Percentiles rank a stretch among this genome's conserved stretches.
These are phyloP conservation scores for Pythium vanterpoolii DNA, from an alignment of 352 stramenopile genomes.

Conservation along the genomic window DNA sequence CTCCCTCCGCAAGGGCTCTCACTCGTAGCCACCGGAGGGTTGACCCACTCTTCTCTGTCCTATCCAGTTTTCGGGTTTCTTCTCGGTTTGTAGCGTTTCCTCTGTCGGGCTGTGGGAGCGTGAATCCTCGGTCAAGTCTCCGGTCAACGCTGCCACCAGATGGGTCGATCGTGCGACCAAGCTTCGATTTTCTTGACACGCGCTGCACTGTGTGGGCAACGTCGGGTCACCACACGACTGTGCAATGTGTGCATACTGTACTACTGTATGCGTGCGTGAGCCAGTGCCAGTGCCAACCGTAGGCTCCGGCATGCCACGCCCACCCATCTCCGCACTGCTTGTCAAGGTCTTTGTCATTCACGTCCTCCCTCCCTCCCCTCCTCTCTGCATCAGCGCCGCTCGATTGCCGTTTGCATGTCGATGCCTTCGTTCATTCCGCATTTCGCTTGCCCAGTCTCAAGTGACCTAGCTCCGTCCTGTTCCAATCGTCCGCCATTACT, in stretches of 20 bases:
- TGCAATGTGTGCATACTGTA: no score
- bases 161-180: not conserved
- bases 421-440: slow-evolving; percentile 19
- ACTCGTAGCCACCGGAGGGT: no score
- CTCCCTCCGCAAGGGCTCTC: no score
- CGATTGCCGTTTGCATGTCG: not conserved
- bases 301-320: no score
- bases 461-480: slow-evolving; percentile 12
- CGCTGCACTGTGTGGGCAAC: not conserved
- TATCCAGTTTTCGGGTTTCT: not conserved
- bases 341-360: no score
- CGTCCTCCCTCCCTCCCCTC: no score
- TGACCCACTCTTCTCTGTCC: not conserved
- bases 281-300: not conserved
- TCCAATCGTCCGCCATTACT: not conserved
- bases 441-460: slow-evolving; percentile 24
- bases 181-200: slow-evolving; percentile 11
- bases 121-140: no score
- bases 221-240: no score
- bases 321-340: no score
- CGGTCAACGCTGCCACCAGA: no score
- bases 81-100: no score
- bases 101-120: not conserved
- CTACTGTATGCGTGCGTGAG: no score
- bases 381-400: not conserved